phyloP scores from a whole-genome alignment of 2,329 filamentous ascomycete genomes.

The Sclerotinia borealis region DNA sequence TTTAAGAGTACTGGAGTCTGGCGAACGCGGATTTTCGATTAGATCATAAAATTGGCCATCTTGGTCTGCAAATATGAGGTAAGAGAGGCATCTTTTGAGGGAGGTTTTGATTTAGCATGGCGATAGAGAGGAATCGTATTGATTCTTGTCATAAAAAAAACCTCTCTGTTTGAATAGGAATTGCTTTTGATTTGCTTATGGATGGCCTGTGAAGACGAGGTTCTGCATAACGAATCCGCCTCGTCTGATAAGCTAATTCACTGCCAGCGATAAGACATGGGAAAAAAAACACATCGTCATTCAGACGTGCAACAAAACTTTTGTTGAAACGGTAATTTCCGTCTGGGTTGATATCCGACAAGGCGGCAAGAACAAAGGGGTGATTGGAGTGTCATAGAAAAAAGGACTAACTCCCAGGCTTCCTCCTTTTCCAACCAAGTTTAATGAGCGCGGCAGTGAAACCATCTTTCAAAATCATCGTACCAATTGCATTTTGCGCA shows the following conservation, averaged over 20 bases:
- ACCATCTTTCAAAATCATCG: not conserved
- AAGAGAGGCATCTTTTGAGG: not conserved
- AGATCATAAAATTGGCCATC: not conserved
- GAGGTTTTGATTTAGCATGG: not conserved
- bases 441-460: not conserved
- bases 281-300: constrained; percentile 15
- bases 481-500: not conserved
- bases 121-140: not conserved
- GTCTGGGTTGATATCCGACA: not conserved
- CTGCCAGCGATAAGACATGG: constrained; percentile 11
- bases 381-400: not conserved
- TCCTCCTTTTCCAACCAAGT: not conserved
- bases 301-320: constrained; percentile 14
- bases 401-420: not conserved
- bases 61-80: not conserved
- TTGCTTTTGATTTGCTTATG: not conserved
- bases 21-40: not conserved
- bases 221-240: not conserved
- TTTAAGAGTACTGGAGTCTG: not conserved
- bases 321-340: constrained; percentile 2
- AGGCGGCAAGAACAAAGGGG: constrained; percentile 1
- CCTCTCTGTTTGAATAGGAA: not conserved
- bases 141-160: not conserved
- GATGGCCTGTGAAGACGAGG: not conserved
- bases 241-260: constrained; percentile 11